Evolutionary conservation across 2,329 filamentous ascomycete species (phyloP).

Genomic region (Harringtonia aguacate): DNA sequence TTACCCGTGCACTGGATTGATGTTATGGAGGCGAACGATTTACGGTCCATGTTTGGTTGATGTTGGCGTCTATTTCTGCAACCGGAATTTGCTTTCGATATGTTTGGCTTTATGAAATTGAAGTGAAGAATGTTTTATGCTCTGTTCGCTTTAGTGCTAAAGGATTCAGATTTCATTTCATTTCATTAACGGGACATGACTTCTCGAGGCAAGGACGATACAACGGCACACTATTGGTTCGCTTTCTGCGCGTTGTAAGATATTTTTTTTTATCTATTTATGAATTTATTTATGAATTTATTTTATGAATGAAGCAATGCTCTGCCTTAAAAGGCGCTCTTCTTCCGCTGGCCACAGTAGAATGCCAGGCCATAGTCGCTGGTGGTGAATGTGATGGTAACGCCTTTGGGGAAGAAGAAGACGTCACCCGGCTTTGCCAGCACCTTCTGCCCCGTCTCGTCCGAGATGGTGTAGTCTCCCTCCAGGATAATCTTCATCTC

Average conservation of each 20-base stretch:
- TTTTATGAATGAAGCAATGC: neutral
- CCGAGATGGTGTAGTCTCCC: constrained; percentile 5
- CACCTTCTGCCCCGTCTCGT: constrained; percentile 2
- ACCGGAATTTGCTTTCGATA: no score
- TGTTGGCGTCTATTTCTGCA: neutral
- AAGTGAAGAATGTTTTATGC: no score
- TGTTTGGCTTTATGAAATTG: no score
- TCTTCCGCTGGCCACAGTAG: constrained; percentile 5
- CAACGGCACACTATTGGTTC: no score
- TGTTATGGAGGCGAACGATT: constrained; percentile 19
- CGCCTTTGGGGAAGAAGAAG: constrained; percentile 6
- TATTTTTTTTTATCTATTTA: neutral
- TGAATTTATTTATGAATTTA: neutral
- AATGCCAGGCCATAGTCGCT: constrained; percentile 6
- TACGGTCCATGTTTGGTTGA: constrained; percentile 9
- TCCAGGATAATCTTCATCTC: constrained; percentile 8
- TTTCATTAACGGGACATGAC: no score
- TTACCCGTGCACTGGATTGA: constrained; percentile 26
- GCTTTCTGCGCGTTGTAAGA: no score
- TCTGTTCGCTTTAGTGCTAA: no score
- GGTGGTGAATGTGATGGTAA: constrained; percentile 5
- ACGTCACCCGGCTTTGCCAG: constrained; percentile 5
- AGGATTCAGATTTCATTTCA: no score
- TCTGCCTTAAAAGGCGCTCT: constrained; percentile 2
- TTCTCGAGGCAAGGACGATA: no score